Evolutionary conservation across 208 protist species (phyloP).

Genomic region (Leishmania lainsoni): DNA sequence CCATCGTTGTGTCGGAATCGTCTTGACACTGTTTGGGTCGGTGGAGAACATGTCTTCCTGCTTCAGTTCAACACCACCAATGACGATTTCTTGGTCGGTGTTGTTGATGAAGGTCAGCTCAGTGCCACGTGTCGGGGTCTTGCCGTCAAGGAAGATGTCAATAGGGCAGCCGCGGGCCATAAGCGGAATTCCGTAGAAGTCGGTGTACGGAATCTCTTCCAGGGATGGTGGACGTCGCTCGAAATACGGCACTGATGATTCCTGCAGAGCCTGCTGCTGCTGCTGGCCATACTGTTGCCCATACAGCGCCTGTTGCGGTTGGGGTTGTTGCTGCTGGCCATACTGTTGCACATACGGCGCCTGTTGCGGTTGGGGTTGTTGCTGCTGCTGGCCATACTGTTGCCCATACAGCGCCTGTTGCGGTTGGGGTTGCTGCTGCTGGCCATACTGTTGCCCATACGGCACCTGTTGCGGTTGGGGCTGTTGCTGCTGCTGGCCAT

Average conservation of each 20-base stretch:
- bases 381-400: conserved; percentile 15
- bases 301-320: conserved; percentile 20
- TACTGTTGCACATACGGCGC: conserved; percentile 16
- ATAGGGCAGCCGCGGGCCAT: conserved; percentile 78
- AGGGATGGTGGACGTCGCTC: conserved; percentile 73
- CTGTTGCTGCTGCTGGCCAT: conserved; percentile 2
- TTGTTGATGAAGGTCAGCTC: conserved; percentile 88
- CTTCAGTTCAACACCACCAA: conserved; percentile 83
- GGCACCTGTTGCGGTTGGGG: not conserved
- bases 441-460: conserved; percentile 15
- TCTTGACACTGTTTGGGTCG: conserved; percentile 65
- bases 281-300: conserved; percentile 32
- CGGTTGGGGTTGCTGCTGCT: conserved; percentile 8
- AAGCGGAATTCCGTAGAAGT: conserved; percentile 65
- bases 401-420: conserved; percentile 15
- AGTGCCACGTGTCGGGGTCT: conserved; percentile 81
- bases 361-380: conserved; percentile 16
- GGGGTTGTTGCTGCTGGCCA: conserved; percentile 17
- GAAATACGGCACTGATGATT: conserved; percentile 62
- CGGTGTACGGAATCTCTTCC: conserved; percentile 70
- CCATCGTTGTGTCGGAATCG: conserved; percentile 84
- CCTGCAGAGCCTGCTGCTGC: conserved; percentile 37
- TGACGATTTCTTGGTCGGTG: conserved; percentile 58
- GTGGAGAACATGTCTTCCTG: conserved; percentile 86
- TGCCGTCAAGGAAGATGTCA: conserved; percentile 86